These are phyloP conservation scores for Angophora floribunda DNA, from an alignment of 345 rosid species.

Conservation along the genomic window DNA sequence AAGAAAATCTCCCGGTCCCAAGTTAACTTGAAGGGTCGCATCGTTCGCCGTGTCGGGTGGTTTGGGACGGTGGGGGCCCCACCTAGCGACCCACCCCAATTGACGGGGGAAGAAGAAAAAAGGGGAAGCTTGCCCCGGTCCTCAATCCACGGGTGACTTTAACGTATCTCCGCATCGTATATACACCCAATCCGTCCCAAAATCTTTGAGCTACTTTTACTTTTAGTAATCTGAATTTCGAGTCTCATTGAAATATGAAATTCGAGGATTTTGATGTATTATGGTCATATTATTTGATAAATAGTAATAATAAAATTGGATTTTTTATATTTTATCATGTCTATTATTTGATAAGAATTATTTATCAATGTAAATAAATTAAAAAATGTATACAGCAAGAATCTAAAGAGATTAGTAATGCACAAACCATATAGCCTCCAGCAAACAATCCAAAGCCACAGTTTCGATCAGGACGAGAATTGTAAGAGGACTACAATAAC, in stretches of 20 bases:
- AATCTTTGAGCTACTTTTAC: background rate
- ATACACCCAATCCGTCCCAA: background rate
- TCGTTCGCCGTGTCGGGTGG: background rate
- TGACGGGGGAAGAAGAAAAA: background rate
- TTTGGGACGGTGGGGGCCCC: background rate
- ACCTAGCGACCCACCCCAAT: rapidly evolving
- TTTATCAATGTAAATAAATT: too few relatives aligned
- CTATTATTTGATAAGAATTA: rapidly evolving
- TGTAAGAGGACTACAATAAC: background rate
- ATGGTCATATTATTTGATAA: rapidly evolving
- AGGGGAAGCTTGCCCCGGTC: background rate
- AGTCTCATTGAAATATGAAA: rapidly evolving
- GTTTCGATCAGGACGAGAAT: background rate
- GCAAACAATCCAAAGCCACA: rapidly evolving
- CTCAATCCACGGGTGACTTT: background rate
- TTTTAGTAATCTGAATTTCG: background rate
- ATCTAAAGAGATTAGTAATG: background rate
- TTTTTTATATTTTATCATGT: background rate
- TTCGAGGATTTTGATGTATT: rapidly evolving
- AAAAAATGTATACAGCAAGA: too few relatives aligned
- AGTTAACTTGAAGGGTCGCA: background rate
- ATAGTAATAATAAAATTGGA: background rate
- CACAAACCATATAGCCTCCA: rapidly evolving
- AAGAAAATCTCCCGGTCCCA: background rate
- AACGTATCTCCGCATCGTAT: background rate